Evolutionary conservation across 176 grass and related monocot species (phyloP).

Genomic region (Melocanna baccifera): DNA sequence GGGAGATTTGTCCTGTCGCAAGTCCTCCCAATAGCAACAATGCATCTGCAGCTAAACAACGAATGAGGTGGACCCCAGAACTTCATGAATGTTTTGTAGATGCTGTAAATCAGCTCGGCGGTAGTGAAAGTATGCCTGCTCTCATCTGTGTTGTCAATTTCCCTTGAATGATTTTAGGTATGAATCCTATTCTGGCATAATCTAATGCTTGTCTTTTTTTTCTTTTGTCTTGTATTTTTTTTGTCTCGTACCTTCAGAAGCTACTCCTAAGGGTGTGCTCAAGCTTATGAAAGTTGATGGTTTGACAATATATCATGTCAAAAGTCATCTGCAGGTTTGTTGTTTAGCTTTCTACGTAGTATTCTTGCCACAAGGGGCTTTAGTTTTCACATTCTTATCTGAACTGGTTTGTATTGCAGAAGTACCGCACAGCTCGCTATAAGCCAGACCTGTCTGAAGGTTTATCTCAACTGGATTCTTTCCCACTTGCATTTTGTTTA

Average conservation of each 20-base stretch:
- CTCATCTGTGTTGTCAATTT: slow-evolving; percentile 24
- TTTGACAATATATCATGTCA: slow-evolving; percentile 97
- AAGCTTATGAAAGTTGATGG: slow-evolving; percentile 92
- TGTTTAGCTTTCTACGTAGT: slow-evolving; percentile 23
- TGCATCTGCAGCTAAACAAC: slow-evolving; percentile 50
- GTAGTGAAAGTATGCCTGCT: slow-evolving; percentile 76
- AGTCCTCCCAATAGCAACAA: slow-evolving; percentile 56
- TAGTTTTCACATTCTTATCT: slow-evolving; percentile 27
- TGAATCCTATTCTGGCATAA: slow-evolving; percentile 21
- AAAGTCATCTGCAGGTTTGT: slow-evolving; percentile 92
- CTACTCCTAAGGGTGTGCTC: slow-evolving; percentile 85
- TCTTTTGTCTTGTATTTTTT: not conserved
- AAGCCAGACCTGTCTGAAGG: slow-evolving; percentile 76
- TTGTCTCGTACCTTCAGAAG: slow-evolving; percentile 48
- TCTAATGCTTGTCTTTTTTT: slow-evolving; percentile 29
- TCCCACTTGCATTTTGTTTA: slow-evolving; percentile 5
- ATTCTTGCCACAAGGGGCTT: slow-evolving; percentile 16
- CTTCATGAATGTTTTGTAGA: slow-evolving; percentile 89
- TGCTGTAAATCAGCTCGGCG: slow-evolving; percentile 88
- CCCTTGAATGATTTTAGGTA: slow-evolving; percentile 3
- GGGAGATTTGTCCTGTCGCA: slow-evolving; percentile 54
- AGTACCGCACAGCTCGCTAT: slow-evolving; percentile 82
- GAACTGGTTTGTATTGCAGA: slow-evolving; percentile 53
- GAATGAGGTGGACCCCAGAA: slow-evolving; percentile 93
- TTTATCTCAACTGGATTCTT: slow-evolving; percentile 35